A percentile compares a stretch with the other conserved stretches of the same genome.
Evolutionary conservation across 2,329 filamentous ascomycete species (phyloP).

Genomic region (Calonectria henricotiae): DNA sequence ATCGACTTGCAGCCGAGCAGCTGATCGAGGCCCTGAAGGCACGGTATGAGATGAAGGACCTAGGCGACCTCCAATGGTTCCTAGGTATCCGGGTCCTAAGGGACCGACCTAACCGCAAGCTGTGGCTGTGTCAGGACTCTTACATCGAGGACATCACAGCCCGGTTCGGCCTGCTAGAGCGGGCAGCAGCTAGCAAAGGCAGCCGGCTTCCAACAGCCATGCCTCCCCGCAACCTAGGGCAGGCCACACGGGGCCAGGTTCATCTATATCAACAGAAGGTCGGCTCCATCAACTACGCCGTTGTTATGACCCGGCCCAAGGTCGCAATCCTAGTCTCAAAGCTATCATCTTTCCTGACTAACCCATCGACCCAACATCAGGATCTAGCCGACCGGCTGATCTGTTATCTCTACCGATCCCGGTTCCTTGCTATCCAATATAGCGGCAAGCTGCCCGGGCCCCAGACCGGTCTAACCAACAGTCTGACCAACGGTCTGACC

Average conservation of each 20-base stretch:
- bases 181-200: background rate
- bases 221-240: background rate
- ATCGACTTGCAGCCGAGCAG: background rate
- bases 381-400: background rate
- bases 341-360: background rate
- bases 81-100: conserved; percentile 1
- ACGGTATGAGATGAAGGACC: background rate
- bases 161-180: background rate
- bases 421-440: conserved; percentile 5
- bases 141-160: conserved; percentile 8
- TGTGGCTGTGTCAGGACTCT: conserved; percentile 5
- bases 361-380: background rate
- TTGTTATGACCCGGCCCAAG: background rate
- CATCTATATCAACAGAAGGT: conserved; percentile 13
- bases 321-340: background rate
- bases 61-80: background rate
- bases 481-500: no score
- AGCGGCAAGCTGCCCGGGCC: background rate
- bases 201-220: background rate
- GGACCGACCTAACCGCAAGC: background rate
- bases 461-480: background rate
- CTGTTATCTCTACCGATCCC: background rate
- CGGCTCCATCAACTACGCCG: conserved; percentile 10
- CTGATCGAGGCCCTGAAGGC: background rate
- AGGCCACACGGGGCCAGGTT: background rate